Base-by-base conservation (phyloP, 208 protist genomes). In the Acanthamoeba royreba region DNA sequence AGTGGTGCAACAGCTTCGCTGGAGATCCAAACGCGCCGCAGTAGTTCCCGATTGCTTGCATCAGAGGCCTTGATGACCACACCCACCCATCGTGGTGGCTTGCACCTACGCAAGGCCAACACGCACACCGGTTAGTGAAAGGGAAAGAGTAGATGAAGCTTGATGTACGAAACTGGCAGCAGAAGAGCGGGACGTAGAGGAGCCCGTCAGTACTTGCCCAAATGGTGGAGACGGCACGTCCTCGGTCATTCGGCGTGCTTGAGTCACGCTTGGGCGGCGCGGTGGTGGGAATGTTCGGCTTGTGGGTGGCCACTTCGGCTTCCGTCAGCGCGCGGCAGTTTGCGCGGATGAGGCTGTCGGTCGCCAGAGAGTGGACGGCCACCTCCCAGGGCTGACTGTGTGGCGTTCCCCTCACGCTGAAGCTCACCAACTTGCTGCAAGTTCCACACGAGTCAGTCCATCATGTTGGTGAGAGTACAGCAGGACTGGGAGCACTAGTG, bases 81-180 rank as follows among this genome's bases (percentile, higher is more conserved):
- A n/a, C 83, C 83, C 28, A 90, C 46, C 83, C 83, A 90, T n/a
- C 52, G 83, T 9, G 83, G 74, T 22, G 74, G 74, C n/a, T 45
- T 3, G 9, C 74, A 85, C 11, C 74, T 85, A 45, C 19, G 7
- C 11, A 11, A 35, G 13, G 31, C 11, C 22, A 43, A 45, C 42
- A 31, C 42, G 17, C n/a, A 79, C 8, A 45, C 28, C n/a, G n/a
- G n/a, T n/a, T n/a, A 40, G 15, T 13, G n/a, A 0, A 9, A 77
- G 35, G 13, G 22, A 28, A n/a, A n/a, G n/a, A n/a, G n/a, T n/a
- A n/a, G n/a, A n/a, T n/a, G n/a, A 38, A 35, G 8, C 1, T 45
- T 7, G 1, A 77, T n/a, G 33, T 55, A n/a, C n/a, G n/a, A n/a
- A n/a, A 90, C 52, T 38, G 33, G 17, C 83, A 69, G 15, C 83